phyloP scores from a whole-genome alignment of 2,329 filamentous ascomycete genomes.

The Phialocephala sp. region DNA sequence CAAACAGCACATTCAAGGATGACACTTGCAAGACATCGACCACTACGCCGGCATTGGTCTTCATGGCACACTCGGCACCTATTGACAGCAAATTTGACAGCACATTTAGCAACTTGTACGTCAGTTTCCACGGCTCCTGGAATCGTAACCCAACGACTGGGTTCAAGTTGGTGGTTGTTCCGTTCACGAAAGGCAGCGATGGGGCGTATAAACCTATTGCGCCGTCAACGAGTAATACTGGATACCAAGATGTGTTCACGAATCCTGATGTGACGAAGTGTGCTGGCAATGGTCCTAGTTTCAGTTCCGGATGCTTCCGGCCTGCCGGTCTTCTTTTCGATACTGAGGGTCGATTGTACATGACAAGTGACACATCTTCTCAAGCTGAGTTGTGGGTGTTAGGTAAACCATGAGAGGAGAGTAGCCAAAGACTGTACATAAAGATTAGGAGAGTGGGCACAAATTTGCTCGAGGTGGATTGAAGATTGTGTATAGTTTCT shows the following conservation, averaged over 20 bases:
- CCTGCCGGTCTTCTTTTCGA: conserved; percentile 30
- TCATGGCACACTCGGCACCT: conserved; percentile 19
- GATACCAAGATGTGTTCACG: conserved; percentile 23
- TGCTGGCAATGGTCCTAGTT: conserved; percentile 29
- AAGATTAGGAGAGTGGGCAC: background rate
- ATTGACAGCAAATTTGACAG: conserved; percentile 28
- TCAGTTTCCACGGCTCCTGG: conserved; percentile 47
- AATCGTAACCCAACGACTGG: conserved; percentile 22
- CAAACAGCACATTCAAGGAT: conserved; percentile 14
- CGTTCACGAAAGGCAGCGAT: conserved; percentile 24
- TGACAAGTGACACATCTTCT: conserved; percentile 29
- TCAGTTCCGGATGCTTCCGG: conserved; percentile 30
- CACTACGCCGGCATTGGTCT: conserved; percentile 2
- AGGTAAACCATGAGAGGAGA: conserved; percentile 21
- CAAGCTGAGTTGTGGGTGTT: conserved; percentile 31
- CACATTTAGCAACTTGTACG: conserved; percentile 21
- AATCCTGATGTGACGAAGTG: conserved; percentile 31
- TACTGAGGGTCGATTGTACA: conserved; percentile 24
- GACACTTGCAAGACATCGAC: conserved; percentile 2
- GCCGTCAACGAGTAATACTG: conserved; percentile 5
- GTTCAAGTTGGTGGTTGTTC: conserved; percentile 23
- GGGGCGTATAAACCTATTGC: conserved; percentile 22
- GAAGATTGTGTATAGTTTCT: conserved; percentile 1
- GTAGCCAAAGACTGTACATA: conserved; percentile 10
- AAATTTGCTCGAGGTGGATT: background rate